Base-by-base conservation (phyloP, 1,139 yeast species). In the Geotrichum fermentans region DNA sequence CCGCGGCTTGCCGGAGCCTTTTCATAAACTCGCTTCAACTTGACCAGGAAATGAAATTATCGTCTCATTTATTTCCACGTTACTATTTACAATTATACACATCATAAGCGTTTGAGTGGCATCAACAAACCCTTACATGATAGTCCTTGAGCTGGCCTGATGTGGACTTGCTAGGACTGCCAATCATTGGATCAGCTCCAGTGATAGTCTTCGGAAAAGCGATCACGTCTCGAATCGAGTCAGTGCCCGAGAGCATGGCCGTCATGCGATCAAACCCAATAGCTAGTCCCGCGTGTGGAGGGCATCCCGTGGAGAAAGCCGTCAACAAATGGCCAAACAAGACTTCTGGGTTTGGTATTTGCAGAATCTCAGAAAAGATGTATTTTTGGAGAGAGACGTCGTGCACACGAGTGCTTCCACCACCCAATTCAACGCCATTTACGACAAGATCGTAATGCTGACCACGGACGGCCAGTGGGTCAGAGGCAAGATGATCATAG, bases 211-310 rank as follows among this genome's bases (percentile, higher is more conserved):
- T 92, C 1, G 99, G 99, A 65, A 92, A 92, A 1, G 98, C 96
- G 57, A 92, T 84, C 2, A 92, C 98, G 63, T 92, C 97, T 58
- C 97, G 72, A 38, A 92, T 89, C 56, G 87, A 84, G 4, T 73
- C 62, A 28, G 83, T 75, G 1, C 89, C 94, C 20, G 83, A 70
- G 34, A 92, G 65, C 90, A 92, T 88, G 1, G 98, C 95, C 61
- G 95, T 82, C 72, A 92, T 72, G 54, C 99, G 73, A 65, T 92
- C 99, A 58, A 92, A 86, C 0, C 98, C 99, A 49, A 92, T 73
- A 0, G 98, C 99, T 46, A 92, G 73, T 0, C 99, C 99, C 2
- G 97, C 97, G 69, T 92, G 99, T 0, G 99, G 98, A 0, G 99
- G 99, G 62, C 97, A 89, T 1, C 98, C 98, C 70, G 86, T 80